phyloP scores from a whole-genome alignment of 352 stramenopile species.

The Thalassiosira sp. region DNA sequence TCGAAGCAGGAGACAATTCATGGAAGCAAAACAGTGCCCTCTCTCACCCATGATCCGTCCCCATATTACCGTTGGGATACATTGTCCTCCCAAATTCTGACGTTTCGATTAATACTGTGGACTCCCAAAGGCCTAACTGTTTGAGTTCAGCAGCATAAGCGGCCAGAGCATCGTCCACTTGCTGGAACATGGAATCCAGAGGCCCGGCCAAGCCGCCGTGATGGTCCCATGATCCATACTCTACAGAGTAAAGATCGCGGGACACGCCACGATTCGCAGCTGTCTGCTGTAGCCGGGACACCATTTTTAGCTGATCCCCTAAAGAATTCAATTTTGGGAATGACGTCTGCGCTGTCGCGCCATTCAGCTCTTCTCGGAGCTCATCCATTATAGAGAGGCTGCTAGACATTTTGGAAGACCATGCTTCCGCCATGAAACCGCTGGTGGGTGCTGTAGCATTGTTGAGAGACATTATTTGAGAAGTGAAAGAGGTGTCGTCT shows the following conservation, averaged over 20 bases:
- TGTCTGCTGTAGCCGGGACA: conserved; percentile 37
- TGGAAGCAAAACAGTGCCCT: too few species aligned
- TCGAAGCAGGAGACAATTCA: too few species aligned
- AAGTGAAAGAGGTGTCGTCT: not conserved
- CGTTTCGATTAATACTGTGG: conserved; percentile 19
- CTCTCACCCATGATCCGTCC: too few species aligned
- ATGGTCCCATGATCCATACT: conserved; percentile 45
- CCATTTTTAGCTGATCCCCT: conserved; percentile 35
- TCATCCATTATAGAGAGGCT: conserved; percentile 15
- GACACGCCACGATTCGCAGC: conserved; percentile 20
- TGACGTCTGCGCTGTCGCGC: not conserved
- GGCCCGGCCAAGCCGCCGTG: conserved; percentile 22
- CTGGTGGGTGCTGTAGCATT: conserved; percentile 22
- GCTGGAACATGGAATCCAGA: not conserved
- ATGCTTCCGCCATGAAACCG: conserved; percentile 27
- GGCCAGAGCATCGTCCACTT: not conserved
- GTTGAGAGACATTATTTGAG: conserved; percentile 15
- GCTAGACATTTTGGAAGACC: conserved; percentile 12
- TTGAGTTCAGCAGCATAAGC: conserved; percentile 33
- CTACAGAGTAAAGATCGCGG: conserved; percentile 44
- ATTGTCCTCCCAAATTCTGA: not conserved
- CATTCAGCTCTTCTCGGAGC: not conserved
- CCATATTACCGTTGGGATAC: too few species aligned
- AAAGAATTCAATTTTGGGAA: conserved; percentile 4
- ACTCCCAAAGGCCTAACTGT: conserved; percentile 39